These are phyloP conservation scores for Wickerhamiella sergipiensis DNA, from an alignment of 805 yeast genomes.

Conservation along the genomic window DNA sequence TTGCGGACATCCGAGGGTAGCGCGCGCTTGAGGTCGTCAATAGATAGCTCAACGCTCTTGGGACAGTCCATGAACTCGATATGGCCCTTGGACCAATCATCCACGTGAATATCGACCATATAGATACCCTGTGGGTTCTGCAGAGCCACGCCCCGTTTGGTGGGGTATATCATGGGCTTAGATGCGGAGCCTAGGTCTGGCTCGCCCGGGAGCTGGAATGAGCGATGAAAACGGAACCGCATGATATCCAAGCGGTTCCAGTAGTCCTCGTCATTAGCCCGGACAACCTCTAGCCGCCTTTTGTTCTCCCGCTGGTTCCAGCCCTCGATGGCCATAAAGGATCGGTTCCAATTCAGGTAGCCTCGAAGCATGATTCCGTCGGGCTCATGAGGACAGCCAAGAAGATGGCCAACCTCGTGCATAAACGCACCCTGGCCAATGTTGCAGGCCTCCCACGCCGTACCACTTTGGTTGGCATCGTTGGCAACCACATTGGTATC, in stretches of 20 bases:
- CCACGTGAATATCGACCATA: constrained; percentile 55
- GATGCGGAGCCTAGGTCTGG: constrained; percentile 32
- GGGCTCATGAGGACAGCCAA: constrained; percentile 88
- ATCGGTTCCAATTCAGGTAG: constrained; percentile 65
- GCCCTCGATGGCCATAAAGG: constrained; percentile 65
- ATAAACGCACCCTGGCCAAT: constrained; percentile 84
- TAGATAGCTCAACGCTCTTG: constrained; percentile 35
- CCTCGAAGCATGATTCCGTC: constrained; percentile 85
- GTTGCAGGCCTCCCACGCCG: constrained; percentile 81
- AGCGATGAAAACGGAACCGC: constrained; percentile 69
- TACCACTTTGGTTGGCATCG: constrained; percentile 71
- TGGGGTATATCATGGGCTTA: constrained; percentile 35
- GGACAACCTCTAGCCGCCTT: constrained; percentile 18
- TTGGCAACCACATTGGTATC: constrained; percentile 69
- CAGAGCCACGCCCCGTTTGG: constrained; percentile 35
- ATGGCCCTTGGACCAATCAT: constrained; percentile 40
- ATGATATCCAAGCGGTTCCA: constrained; percentile 79
- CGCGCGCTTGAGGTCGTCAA: constrained; percentile 31
- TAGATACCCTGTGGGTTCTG: constrained; percentile 56
- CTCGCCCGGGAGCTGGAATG: constrained; percentile 50
- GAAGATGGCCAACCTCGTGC: constrained; percentile 87
- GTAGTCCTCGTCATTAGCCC: constrained; percentile 53
- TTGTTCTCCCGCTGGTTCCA: constrained; percentile 23
- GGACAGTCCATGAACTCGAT: constrained; percentile 55
- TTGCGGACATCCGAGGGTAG: constrained; percentile 24